These are phyloP conservation scores for Ascochyta fabae DNA, from an alignment of 2,329 filamentous ascomycete species.

Conservation along the genomic window DNA sequence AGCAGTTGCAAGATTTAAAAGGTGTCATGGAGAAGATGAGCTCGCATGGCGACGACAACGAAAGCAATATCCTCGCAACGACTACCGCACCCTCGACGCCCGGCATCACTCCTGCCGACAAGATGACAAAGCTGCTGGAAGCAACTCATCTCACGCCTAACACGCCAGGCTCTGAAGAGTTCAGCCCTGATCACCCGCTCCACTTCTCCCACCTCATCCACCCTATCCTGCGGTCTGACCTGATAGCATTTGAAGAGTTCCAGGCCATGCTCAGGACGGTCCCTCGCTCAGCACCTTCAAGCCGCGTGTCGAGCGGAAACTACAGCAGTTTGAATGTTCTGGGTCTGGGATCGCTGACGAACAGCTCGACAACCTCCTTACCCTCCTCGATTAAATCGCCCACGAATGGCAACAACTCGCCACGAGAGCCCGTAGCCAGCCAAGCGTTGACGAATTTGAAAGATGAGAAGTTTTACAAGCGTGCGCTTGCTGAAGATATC, in stretches of 20 bases:
- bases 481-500: conserved; percentile 85
- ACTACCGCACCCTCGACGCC: conserved; percentile 78
- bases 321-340: conserved; percentile 69
- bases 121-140: conserved; percentile 67
- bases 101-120: conserved; percentile 64
- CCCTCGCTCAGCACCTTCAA: conserved; percentile 64
- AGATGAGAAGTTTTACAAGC: conserved; percentile 94
- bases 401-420: conserved; percentile 42
- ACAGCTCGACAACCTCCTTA: conserved; percentile 58
- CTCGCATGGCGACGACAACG: conserved; percentile 73
- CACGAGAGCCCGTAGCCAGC: conserved; percentile 38
- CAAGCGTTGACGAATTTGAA: conserved; percentile 69
- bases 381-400: conserved; percentile 62
- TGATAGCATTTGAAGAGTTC: conserved; percentile 85
- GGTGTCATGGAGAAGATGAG: conserved; percentile 88
- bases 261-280: conserved; percentile 72
- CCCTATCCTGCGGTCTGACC: conserved; percentile 81
- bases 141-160: conserved; percentile 60
- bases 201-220: conserved; percentile 85
- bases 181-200: conserved; percentile 67
- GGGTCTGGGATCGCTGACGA: conserved; percentile 59
- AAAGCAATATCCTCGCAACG: conserved; percentile 69
- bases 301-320: conserved; percentile 74
- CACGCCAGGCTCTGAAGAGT: conserved; percentile 57
- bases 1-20: conserved; percentile 91